Evolutionary conservation across 179 eudicot species (phyloP), one percentile per base, ranked within the genome.

Genomic region (Beta corolliflora): DNA sequence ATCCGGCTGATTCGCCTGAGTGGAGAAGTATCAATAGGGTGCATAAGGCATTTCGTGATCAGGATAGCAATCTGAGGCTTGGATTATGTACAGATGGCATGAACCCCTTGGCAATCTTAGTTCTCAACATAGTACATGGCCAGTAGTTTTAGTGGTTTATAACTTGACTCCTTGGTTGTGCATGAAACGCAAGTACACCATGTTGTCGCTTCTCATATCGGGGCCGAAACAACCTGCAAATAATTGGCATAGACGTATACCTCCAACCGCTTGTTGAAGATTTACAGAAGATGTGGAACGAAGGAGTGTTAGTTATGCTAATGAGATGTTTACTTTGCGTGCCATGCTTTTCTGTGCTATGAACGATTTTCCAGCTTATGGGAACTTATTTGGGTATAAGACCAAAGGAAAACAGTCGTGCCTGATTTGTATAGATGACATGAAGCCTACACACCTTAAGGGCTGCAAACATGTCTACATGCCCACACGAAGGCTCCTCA

Each of bases 141-240:
- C 70, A 3, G 79, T 76, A 4, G 8, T 60, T 53, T 12, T 61
- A 21, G 25, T 25, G 16, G 44, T 60, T 25, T 76, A 76, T 25
- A 25, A 76, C 10, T 9, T 76, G 29, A 41, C 71, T n/a, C 56
- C 79, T 41, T 76, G 67, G 67, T 44, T 63, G 79, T 76, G 79
- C 41, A 63, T 76, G 79, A 76, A 76, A 50, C 56, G 18, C 36
- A 76, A 76, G 48, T 61, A 60, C 48, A 4, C 61, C 1, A 76
- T 76, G 79, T n/a, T 76, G 70, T 44, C 70, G 3, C 46, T 76
- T 53, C 19, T 61, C 15, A 76, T 76, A 9, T 50, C 21, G 41
- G 70, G 71, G 36, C 79, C 79, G 14, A 63, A 76, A 21, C 70
- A 76, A 45, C 58, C 41, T 18, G 79, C 58, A 19, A 76, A 76